phyloP scores from a whole-genome alignment of 805 yeast genomes.

The Wickerhamomyces rabaulensis region DNA sequence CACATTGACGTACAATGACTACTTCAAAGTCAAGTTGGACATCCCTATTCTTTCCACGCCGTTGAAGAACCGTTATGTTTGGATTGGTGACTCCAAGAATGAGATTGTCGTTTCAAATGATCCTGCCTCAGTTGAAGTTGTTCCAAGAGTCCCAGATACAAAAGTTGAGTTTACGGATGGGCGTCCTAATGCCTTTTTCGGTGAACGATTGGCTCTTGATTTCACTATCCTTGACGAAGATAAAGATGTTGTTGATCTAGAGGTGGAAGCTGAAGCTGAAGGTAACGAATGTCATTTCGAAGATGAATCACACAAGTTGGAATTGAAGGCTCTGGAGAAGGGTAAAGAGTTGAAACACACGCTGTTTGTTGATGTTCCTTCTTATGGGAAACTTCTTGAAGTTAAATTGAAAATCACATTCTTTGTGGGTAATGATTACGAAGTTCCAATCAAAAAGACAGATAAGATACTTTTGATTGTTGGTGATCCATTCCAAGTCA shows the following conservation, averaged over 20 bases:
- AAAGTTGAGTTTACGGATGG: slow-evolving; percentile 21
- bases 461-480: slow-evolving; percentile 23
- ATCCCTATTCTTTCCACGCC: slow-evolving; percentile 12
- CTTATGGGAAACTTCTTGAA: background rate
- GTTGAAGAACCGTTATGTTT: slow-evolving; percentile 11
- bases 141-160: slow-evolving; percentile 36
- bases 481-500: slow-evolving; percentile 25
- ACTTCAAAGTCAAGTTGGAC: slow-evolving; percentile 17
- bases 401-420: slow-evolving; percentile 21
- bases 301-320: background rate
- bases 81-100: slow-evolving; percentile 8
- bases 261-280: slow-evolving; percentile 13
- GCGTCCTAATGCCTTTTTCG: slow-evolving; percentile 24
- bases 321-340: slow-evolving; percentile 6
- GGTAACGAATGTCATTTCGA: slow-evolving; percentile 4
- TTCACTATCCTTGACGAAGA: slow-evolving; percentile 28
- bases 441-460: slow-evolving; percentile 24
- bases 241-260: slow-evolving; percentile 26
- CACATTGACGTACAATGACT: slow-evolving; percentile 5
- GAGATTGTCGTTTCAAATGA: slow-evolving; percentile 11
- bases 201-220: slow-evolving; percentile 25
- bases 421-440: slow-evolving; percentile 25
- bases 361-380: slow-evolving; percentile 10
- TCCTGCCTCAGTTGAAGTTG: slow-evolving; percentile 24
- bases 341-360: background rate